phyloP scores from a whole-genome alignment of 23 red algal genomes.

The Gracilaria domingensis region DNA sequence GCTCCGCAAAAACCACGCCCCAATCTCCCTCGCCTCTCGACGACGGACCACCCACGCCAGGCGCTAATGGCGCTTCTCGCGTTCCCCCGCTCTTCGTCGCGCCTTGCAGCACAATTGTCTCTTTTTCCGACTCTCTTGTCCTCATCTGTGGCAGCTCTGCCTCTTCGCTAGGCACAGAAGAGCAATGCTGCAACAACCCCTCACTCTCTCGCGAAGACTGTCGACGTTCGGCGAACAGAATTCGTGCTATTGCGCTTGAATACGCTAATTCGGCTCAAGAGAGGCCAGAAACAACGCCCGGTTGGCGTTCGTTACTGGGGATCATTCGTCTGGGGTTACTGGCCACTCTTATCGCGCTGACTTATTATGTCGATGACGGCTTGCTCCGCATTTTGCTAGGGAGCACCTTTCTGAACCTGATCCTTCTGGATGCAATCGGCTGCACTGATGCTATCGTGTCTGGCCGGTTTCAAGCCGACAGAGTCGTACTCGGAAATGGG shows the following conservation, averaged over 20 bases:
- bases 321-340: neutral
- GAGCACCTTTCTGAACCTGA: neutral
- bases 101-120: neutral
- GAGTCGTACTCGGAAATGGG: neutral
- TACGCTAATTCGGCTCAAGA: neutral
- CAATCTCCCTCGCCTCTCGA: neutral
- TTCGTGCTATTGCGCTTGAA: neutral
- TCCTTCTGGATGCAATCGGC: neutral
- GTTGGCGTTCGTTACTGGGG: neutral
- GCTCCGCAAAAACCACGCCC: neutral
- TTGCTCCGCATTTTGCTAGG: neutral
- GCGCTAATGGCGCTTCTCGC: neutral
- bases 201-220: neutral
- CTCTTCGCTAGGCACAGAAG: neutral
- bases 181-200: neutral
- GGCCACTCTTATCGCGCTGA: neutral
- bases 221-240: neutral
- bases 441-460: neutral
- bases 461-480: neutral
- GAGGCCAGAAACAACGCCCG: neutral
- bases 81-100: neutral
- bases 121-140: neutral
- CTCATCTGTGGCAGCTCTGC: neutral
- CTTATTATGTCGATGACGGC: neutral
- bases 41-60: neutral